These are phyloP conservation scores for Croton setiger DNA, from an alignment of 441 rosid species.

Conservation along the genomic window DNA sequence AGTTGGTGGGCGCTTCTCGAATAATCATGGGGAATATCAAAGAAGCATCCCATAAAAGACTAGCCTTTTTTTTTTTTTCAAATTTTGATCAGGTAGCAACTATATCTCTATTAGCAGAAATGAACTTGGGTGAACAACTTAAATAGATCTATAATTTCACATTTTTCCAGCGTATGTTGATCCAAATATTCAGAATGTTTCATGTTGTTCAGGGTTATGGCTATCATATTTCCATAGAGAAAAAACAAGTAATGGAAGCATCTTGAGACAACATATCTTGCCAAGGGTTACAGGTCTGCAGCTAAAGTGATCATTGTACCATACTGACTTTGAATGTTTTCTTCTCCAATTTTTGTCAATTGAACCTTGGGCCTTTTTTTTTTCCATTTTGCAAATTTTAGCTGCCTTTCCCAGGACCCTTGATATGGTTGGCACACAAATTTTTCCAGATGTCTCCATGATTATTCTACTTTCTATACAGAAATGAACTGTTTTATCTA, in stretches of 20 bases:
- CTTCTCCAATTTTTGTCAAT: no score
- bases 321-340: background rate
- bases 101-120: background rate
- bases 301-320: background rate
- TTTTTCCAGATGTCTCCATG: background rate
- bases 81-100: constrained; percentile 76
- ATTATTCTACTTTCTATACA: background rate
- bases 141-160: background rate
- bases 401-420: background rate
- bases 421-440: constrained; percentile 1
- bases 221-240: constrained; percentile 60
- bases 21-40: constrained; percentile 70
- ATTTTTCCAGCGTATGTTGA: background rate
- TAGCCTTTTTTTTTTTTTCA: constrained; percentile 83
- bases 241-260: constrained; percentile 39
- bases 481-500: no score
- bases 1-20: constrained; percentile 93
- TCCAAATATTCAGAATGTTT: constrained; percentile 13
- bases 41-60: constrained; percentile 57
- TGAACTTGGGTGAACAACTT: background rate
- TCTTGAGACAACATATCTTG: constrained; percentile 76
- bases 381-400: background rate
- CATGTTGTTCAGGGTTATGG: constrained; percentile 66
- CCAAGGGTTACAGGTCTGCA: constrained; percentile 70
- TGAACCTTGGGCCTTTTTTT: no score